Base-by-base conservation (phyloP, 2,329 filamentous ascomycete species). In the Sclerotinia spermophila region DNA sequence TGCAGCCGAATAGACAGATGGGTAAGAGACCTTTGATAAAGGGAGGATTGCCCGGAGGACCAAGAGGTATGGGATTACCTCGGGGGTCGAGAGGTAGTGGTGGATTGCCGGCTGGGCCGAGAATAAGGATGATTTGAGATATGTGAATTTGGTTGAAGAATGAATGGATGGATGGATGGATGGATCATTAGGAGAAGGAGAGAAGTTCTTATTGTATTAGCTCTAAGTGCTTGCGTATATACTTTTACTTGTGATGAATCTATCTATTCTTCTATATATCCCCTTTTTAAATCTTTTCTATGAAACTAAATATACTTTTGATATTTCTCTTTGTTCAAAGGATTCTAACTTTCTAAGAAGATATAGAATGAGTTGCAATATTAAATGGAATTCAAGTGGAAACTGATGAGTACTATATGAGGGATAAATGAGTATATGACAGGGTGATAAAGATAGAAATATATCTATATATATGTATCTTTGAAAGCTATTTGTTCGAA, bases 1-100 rank as follows among this genome's bases (percentile, higher is more conserved):
- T 42, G 45, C 60, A 53, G 38, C 48, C 44, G 11, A 17, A 10
- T 24, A 60, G 40, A 53, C 67, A 44, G 10, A n/a, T 71, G 51
- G 48, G 17, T 1, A 33, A 38, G 17, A 51, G 69, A 67, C 58
- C 69, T 42, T 60, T 51, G 42, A 56, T 71, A 24, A 72, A 45
- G 33, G 44, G 69, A 19, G 55, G 70, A 10, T 42, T 69, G 13
- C 72, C 72, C 8, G 61, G 61, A n/a, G 72, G 68, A 48, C 64
- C 71, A 15, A 68, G 66, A 59, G 65, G 60, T 19, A 53, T 51
- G 38, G 65, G 71, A 11, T 40, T 72, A 24, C 70, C 70, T 3
- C 19, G 67, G 15, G 65, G 68, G 45, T 64, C 71, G 7, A 68
- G 65, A 59, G 65, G 59, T 7, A 58, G 45, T 8, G 61, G 59